phyloP scores from a whole-genome alignment of 495 filamentous ascomycete species.

The Bryoglossum gracile region DNA sequence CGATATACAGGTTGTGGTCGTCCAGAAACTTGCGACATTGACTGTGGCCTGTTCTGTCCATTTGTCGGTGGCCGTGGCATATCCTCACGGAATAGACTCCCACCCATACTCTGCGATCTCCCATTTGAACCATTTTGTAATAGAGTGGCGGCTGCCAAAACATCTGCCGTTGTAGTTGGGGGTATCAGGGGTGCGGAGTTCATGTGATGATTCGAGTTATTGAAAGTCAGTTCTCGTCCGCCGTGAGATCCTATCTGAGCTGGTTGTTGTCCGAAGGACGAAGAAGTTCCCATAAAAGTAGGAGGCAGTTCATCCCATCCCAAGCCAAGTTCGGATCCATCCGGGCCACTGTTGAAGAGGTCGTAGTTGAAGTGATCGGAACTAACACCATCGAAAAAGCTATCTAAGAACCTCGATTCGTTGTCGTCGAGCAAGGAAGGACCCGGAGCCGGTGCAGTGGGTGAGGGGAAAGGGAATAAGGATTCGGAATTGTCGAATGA shows the following conservation, averaged over 20 bases:
- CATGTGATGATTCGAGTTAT: conserved; percentile 15
- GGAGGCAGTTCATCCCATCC: conserved; percentile 54
- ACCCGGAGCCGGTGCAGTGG: conserved; percentile 51
- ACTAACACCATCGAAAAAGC: conserved; percentile 55
- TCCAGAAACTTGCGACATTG: conserved; percentile 11
- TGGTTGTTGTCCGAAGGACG: conserved; percentile 51
- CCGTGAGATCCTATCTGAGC: conserved; percentile 4
- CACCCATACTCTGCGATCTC: conserved; percentile 16
- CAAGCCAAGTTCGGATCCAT: conserved; percentile 39
- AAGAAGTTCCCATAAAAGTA: conserved; percentile 52
- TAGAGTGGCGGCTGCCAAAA: conserved; percentile 36
- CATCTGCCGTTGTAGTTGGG: conserved; percentile 31
- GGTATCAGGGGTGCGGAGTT: conserved; percentile 20
- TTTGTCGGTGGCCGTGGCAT: conserved; percentile 10
- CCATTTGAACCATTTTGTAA: conserved; percentile 26
- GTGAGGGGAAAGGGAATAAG: conserved; percentile 47
- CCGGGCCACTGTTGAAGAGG: conserved; percentile 34
- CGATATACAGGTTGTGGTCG: too few relatives aligned
- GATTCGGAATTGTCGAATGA: conserved; percentile 27
- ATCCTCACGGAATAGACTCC: conserved; percentile 8
- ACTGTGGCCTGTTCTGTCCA: conserved; percentile 15
- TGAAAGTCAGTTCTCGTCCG: conserved; percentile 17
- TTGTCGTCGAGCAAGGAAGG: conserved; percentile 53
- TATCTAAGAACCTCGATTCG: conserved; percentile 53
- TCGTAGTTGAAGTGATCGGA: conserved; percentile 45